Base-by-base conservation (phyloP, 2,329 filamentous ascomycete genomes). In the Zarea fungicola region DNA sequence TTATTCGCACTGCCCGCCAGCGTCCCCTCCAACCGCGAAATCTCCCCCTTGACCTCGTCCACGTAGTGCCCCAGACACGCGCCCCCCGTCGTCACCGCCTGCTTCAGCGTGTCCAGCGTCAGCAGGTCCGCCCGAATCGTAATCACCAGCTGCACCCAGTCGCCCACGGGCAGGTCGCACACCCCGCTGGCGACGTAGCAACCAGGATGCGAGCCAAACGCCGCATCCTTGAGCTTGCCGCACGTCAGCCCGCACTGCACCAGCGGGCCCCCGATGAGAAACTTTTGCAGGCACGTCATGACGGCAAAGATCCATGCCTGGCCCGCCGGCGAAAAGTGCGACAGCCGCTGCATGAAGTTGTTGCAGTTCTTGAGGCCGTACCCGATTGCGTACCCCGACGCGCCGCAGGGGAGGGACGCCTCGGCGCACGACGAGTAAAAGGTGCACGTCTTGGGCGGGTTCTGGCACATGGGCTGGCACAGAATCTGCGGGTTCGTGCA, bases 351-450 rank as follows among this genome's bases (percentile, higher is more conserved):
- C 42, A 37, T 29, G 14, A 46, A 46, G 14, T 46, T 46, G 31
- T 4, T 7, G 42, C 42, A 46, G 32, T 46, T 46, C 13, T 13
- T 25, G 18, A 46, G 23, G 42, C 42, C 42, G 32, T 46, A 46
- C 14, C 42, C 42, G 34, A 46, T 21, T 13, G 42, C 31, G 42
- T 46, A 46, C 19, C 42, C 42, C 2, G 29, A 26, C 9, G 14
- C 16, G 21, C 42, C 42, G 32, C 42, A 46, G 4, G 29, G 32
- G 5, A 35, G 16, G 22, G 42, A 11, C 14, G 42, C 42, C 21
- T 46, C 42, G 18, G 42, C 42, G 31, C 42, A 46, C n/a, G 42
- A 46, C 11, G 42, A 7, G 23, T 46, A 46, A 10, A 46, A 46
- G 9, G 13, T 18, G 32, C 42, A 46, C 23, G 29, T 37, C 29